Evolutionary conservation across 495 filamentous ascomycete genomes (phyloP).

Genomic region (Apiosordaria backusii): DNA sequence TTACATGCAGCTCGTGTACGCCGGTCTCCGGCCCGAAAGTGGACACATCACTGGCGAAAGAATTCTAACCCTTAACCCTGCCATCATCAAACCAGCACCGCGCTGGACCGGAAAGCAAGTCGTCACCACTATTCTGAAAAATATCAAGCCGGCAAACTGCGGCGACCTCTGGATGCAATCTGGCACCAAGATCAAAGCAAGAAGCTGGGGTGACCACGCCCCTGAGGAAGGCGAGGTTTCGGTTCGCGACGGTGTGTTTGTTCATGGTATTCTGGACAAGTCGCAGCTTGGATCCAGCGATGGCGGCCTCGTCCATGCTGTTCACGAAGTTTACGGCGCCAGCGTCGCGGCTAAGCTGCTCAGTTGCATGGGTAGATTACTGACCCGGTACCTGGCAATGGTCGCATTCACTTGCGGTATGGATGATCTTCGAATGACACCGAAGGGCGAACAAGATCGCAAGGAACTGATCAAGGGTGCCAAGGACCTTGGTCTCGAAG

Average conservation of each 20-base stretch:
- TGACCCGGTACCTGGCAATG: constrained; percentile 90
- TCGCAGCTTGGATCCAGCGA: constrained; percentile 83
- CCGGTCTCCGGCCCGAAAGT: constrained; percentile 82
- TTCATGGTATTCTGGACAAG: constrained; percentile 93
- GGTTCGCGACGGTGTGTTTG: constrained; percentile 80
- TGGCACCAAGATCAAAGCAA: constrained; percentile 70
- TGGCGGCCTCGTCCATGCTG: constrained; percentile 84
- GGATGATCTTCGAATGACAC: constrained; percentile 87
- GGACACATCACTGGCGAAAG: constrained; percentile 67
- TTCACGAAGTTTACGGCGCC: constrained; percentile 93
- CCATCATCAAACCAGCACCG: constrained; percentile 73
- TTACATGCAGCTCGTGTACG: constrained; percentile 90
- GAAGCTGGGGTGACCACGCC: constrained; percentile 60
- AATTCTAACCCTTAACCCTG: constrained; percentile 74
- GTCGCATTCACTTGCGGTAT: constrained; percentile 95
- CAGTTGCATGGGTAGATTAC: constrained; percentile 80
- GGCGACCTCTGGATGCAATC: constrained; percentile 76
- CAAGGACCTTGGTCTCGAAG: constrained; percentile 70
- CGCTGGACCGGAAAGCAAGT: constrained; percentile 99
- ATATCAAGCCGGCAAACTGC: constrained; percentile 72
- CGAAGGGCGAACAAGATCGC: constrained; percentile 69
- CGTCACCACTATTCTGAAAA: constrained; percentile 87
- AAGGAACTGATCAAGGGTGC: constrained; percentile 66
- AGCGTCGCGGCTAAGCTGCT: constrained; percentile 78
- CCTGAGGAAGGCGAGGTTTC: constrained; percentile 71